These are phyloP conservation scores for Obba rivulosa DNA, from an alignment of 768 basidiomycete species.

Conservation along the genomic window DNA sequence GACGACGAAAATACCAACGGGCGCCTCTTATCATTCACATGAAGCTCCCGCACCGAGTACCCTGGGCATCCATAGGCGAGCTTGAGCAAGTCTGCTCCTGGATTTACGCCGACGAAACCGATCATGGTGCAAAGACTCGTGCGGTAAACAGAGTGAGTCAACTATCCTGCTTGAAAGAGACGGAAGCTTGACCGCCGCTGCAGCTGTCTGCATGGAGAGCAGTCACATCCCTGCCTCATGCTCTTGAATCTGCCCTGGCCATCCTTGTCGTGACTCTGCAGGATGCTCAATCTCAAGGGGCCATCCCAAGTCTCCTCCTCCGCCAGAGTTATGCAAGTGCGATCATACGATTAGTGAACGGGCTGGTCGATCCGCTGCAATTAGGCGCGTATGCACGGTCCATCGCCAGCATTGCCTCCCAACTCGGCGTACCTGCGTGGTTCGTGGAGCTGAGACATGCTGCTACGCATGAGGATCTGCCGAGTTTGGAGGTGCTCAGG, in stretches of 20 bases:
- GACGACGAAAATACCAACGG: background rate
- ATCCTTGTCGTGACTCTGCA: constrained; percentile 56
- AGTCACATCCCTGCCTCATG: constrained; percentile 73
- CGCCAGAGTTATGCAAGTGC: constrained; percentile 79
- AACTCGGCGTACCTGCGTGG: constrained; percentile 83
- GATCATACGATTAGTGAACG: constrained; percentile 87
- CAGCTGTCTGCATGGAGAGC: constrained; percentile 79
- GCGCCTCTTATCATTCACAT: constrained; percentile 27
- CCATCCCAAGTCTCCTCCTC: constrained; percentile 40
- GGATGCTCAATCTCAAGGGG: constrained; percentile 32
- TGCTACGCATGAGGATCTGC: constrained; percentile 93
- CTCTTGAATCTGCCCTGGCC: constrained; percentile 67
- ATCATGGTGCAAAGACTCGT: constrained; percentile 44
- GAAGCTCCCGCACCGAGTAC: constrained; percentile 75
- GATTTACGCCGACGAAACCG: constrained; percentile 65
- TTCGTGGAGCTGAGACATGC: constrained; percentile 92
- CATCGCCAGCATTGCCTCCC: constrained; percentile 81
- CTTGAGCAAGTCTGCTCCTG: constrained; percentile 72
- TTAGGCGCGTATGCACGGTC: constrained; percentile 84
- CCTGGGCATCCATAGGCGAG: constrained; percentile 67
- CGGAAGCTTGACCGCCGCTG: background rate
- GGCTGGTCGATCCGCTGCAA: constrained; percentile 92
- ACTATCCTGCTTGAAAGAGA: background rate
- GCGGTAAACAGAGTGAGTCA: constrained; percentile 62
- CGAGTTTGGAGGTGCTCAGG: constrained; percentile 72